Percentiles rank a stretch among this genome's conserved stretches.
phyloP scores from a whole-genome alignment of 1,139 yeast genomes.

The Suhomyces ambrosiae region DNA sequence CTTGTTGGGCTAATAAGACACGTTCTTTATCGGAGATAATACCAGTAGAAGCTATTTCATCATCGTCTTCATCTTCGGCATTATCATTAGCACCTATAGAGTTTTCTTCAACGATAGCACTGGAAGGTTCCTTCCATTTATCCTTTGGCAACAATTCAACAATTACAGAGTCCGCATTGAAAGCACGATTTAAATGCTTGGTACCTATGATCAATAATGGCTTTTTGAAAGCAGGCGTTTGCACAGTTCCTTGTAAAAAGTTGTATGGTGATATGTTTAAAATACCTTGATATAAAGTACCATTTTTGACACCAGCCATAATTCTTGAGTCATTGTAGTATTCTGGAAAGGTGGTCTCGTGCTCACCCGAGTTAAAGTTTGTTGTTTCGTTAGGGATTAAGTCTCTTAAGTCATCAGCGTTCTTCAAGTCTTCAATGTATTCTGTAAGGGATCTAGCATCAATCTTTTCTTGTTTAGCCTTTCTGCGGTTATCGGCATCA shows the following conservation, averaged over 20 bases:
- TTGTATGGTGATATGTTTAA: conserved; percentile 83
- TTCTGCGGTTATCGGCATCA: conserved; percentile 66
- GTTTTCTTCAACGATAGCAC: conserved; percentile 77
- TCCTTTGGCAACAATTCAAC: conserved; percentile 85
- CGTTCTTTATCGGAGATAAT: conserved; percentile 78
- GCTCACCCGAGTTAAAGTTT: conserved; percentile 24
- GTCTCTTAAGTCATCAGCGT: conserved; percentile 78
- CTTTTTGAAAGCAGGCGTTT: conserved; percentile 71
- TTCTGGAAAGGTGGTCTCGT: conserved; percentile 69
- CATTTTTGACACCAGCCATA: conserved; percentile 88
- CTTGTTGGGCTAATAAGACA: conserved; percentile 73
- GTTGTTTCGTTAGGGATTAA: conserved; percentile 63
- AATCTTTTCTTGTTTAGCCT: conserved; percentile 58
- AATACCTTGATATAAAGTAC: conserved; percentile 83
- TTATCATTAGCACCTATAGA: conserved; percentile 61
- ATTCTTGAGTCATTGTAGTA: conserved; percentile 80
- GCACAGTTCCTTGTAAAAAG: conserved; percentile 83
- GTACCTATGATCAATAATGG: conserved; percentile 84
- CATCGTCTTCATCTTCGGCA: conserved; percentile 55
- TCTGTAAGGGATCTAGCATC: conserved; percentile 59
- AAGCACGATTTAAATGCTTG: conserved; percentile 83
- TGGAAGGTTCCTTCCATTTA: conserved; percentile 87
- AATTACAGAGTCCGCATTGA: conserved; percentile 89
- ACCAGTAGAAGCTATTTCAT: conserved; percentile 34
- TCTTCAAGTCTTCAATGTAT: conserved; percentile 72